These are phyloP conservation scores for Lachancea cidri DNA, from an alignment of 805 yeast species.

Conservation along the genomic window DNA sequence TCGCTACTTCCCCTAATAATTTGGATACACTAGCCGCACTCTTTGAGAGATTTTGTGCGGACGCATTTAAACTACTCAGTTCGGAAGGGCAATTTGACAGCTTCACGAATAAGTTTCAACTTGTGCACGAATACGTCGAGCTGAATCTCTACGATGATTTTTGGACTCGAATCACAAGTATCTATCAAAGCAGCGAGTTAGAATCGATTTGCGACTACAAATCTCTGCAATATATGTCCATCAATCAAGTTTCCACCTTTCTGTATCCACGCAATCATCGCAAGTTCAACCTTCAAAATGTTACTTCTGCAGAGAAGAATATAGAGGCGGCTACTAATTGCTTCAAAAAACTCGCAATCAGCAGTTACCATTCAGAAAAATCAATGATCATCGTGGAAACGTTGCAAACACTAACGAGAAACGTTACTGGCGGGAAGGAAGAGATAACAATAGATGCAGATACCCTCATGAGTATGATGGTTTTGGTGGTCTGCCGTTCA, in stretches of 20 bases:
- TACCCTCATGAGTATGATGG: slow-evolving; percentile 63
- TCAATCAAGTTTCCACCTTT: slow-evolving; percentile 43
- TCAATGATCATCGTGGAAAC: slow-evolving; percentile 46
- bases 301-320: slow-evolving; percentile 36
- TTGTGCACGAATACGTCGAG: slow-evolving; percentile 70
- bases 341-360: slow-evolving; percentile 43
- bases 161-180: slow-evolving; percentile 45
- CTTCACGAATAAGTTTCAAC: slow-evolving; percentile 38
- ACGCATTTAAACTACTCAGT: slow-evolving; percentile 1
- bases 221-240: slow-evolving; percentile 31
- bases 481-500: slow-evolving; percentile 65
- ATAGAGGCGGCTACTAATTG: slow-evolving; percentile 48
- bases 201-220: slow-evolving; percentile 20
- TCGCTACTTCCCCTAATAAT: not conserved
- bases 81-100: slow-evolving; percentile 10
- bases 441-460: slow-evolving; percentile 65
- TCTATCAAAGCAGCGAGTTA: slow-evolving; percentile 22
- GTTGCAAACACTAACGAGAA: slow-evolving; percentile 43
- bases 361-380: slow-evolving; percentile 47
- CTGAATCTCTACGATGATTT: slow-evolving; percentile 57
- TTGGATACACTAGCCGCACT: not conserved
- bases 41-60: slow-evolving; percentile 2
- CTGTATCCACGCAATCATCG: slow-evolving; percentile 34
- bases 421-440: slow-evolving; percentile 11
- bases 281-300: slow-evolving; percentile 26